Evolutionary conservation across 176 grass and related monocot genomes (phyloP).

Genomic region (Cymbopogon citratus): DNA sequence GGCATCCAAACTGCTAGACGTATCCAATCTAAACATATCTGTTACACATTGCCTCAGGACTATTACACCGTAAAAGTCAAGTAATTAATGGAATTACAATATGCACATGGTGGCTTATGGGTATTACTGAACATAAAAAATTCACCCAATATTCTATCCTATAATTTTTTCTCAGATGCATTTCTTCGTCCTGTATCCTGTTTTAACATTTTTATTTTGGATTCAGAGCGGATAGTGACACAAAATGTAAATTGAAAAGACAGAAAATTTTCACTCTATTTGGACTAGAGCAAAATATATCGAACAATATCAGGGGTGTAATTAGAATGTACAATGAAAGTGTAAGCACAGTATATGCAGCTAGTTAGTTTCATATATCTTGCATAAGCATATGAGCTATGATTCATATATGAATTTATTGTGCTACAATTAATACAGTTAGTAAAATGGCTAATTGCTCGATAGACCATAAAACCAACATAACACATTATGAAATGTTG

Average conservation of each 20-base stretch:
- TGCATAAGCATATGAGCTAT: background rate
- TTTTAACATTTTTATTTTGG: background rate
- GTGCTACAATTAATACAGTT: background rate
- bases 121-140: background rate
- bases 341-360: background rate
- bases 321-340: background rate
- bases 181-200: background rate
- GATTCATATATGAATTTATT: background rate
- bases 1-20: background rate
- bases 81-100: background rate
- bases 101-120: background rate
- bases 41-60: background rate
- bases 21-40: constrained; percentile 2
- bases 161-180: background rate
- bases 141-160: background rate
- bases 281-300: background rate
- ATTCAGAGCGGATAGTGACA: background rate
- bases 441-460: background rate
- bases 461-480: background rate
- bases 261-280: background rate
- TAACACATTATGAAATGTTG: background rate
- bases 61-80: background rate
- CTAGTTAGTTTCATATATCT: background rate
- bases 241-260: background rate
- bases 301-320: background rate